Percentiles rank a stretch among this genome's conserved stretches.
Conservation (phyloP, 2,329 filamentous ascomycete genomes). For the Aphanocladium album region DNA sequence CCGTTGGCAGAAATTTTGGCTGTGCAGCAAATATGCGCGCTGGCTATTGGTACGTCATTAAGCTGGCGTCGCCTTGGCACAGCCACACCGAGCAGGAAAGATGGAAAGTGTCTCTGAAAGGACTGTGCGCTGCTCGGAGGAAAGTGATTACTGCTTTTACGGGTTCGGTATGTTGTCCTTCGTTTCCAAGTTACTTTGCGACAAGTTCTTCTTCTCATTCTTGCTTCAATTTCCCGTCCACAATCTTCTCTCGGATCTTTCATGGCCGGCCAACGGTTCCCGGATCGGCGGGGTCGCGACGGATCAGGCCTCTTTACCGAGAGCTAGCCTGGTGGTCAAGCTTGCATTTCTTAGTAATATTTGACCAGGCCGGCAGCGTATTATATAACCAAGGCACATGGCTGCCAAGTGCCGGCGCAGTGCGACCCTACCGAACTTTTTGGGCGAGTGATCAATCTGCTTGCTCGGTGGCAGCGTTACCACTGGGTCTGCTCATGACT, state of each 20-base stretch:
- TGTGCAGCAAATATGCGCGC: not conserved
- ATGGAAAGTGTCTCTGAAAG: not conserved
- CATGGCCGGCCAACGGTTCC: not conserved
- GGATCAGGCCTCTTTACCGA: slow-evolving; percentile 5
- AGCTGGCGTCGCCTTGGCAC: slow-evolving; percentile 11
- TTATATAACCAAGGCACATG: not conserved
- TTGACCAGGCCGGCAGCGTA: not conserved
- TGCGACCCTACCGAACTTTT: not conserved
- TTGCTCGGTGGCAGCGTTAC: not conserved
- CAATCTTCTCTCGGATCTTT: not conserved
- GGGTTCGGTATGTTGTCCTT: no score
- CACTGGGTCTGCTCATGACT: not conserved
- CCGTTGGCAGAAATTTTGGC: not conserved
- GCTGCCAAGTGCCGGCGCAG: not conserved
- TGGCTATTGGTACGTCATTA: slow-evolving; percentile 10
- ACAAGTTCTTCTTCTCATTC: not conserved
- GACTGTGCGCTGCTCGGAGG: not conserved
- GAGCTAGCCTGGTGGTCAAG: not conserved
- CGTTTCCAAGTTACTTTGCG: not conserved
- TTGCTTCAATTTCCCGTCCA: not conserved
- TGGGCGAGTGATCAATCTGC: not conserved
- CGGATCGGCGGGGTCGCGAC: slow-evolving; percentile 6
- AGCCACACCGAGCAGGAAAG: slow-evolving; percentile 5
- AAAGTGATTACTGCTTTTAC: no score
- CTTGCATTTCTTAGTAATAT: slow-evolving; percentile 3